These are phyloP conservation scores for Aspergillus fumigatus DNA, from an alignment of 2,329 filamentous ascomycete genomes.

Conservation along the genomic window DNA sequence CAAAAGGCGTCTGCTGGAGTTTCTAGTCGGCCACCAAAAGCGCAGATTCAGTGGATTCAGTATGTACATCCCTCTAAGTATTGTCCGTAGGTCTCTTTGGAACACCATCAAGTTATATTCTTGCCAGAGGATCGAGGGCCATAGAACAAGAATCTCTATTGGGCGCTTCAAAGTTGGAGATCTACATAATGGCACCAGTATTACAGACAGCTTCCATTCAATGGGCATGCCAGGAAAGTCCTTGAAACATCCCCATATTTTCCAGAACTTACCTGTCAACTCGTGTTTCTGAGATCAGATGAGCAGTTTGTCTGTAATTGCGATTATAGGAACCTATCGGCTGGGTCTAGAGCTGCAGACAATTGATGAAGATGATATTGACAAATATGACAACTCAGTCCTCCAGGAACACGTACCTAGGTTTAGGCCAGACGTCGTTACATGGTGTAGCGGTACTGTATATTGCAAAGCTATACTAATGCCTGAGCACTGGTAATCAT, in stretches of 20 bases:
- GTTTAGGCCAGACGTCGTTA: background rate
- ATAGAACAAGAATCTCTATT: background rate
- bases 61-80: background rate
- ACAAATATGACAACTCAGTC: background rate
- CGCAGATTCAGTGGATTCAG: background rate
- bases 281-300: background rate
- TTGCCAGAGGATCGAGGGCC: background rate
- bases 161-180: background rate
- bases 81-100: too few relatives aligned
- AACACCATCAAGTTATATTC: background rate
- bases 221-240: background rate
- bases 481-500: too few relatives aligned
- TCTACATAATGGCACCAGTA: background rate
- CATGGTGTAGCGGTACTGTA: background rate
- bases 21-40: background rate
- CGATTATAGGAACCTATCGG: too few relatives aligned
- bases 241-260: background rate
- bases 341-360: background rate
- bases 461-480: background rate
- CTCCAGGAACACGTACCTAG: background rate
- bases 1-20: background rate
- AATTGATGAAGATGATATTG: background rate
- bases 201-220: background rate
- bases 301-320: too few relatives aligned
- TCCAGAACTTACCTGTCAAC: background rate